A percentile compares a stretch with the other conserved stretches of the same genome.
These are phyloP conservation scores for Leishmania tarentolae DNA, from an alignment of 208 protist genomes.

Conservation along the genomic window DNA sequence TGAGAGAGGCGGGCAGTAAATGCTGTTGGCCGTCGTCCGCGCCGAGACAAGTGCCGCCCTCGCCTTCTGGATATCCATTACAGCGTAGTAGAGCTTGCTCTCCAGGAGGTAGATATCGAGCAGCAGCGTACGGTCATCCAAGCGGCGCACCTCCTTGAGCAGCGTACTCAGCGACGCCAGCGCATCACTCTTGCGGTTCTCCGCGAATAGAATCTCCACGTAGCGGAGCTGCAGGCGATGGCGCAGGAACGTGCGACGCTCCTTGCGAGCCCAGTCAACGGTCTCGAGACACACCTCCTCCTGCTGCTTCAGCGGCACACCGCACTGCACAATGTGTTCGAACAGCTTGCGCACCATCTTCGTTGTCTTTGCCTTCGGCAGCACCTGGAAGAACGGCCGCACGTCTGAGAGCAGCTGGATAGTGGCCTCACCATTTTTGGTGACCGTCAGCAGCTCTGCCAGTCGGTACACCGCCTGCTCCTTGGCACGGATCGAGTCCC, in stretches of 20 bases:
- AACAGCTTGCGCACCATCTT: conserved; percentile 93
- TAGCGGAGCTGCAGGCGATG: conserved; percentile 96
- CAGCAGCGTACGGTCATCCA: conserved; percentile 98
- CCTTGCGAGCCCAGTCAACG: conserved; percentile 95
- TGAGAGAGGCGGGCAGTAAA: conserved; percentile 98
- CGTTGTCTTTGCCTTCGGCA: conserved; percentile 92
- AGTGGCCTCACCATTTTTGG: conserved; percentile 56
- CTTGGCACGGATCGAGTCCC: conserved; percentile 69
- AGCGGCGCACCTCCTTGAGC: conserved; percentile 94
- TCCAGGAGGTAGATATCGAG: conserved; percentile 98
- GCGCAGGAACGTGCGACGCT: conserved; percentile 97
- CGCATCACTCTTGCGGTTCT: conserved; percentile 80
- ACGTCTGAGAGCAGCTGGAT: conserved; percentile 67
- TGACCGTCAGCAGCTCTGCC: conserved; percentile 55
- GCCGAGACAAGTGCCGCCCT: conserved; percentile 96
- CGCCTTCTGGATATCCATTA: conserved; percentile 94
- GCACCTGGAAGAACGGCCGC: conserved; percentile 73
- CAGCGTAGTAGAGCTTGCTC: conserved; percentile 93
- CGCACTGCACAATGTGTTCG: conserved; percentile 78
- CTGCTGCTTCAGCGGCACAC: conserved; percentile 81
- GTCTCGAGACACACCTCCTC: conserved; percentile 93
- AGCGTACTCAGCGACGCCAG: conserved; percentile 81
- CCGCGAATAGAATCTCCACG: conserved; percentile 91
- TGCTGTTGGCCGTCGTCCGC: conserved; percentile 97
- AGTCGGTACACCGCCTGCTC: conserved; percentile 85